These are phyloP conservation scores for Penicillium capsulatum DNA, from an alignment of 2,329 filamentous ascomycete species.

Conservation along the genomic window DNA sequence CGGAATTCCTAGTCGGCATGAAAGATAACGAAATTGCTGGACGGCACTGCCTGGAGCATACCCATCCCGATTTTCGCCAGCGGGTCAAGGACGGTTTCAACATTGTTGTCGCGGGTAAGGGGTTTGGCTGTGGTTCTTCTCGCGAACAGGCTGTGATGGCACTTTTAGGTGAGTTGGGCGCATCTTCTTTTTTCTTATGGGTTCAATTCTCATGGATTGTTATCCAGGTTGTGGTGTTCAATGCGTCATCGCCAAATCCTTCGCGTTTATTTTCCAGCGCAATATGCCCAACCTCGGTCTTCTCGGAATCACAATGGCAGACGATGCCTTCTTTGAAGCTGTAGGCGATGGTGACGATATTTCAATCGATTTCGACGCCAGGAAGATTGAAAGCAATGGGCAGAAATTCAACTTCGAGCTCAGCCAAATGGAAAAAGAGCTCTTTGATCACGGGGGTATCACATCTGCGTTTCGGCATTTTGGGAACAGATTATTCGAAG, in stretches of 20 bases:
- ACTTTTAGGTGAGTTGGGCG: constrained; percentile 27
- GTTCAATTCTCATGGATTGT: background rate
- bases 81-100: constrained; percentile 20
- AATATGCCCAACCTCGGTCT: constrained; percentile 48
- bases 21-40: constrained; percentile 9
- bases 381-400: constrained; percentile 20
- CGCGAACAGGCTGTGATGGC: constrained; percentile 43
- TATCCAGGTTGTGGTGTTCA: constrained; percentile 30
- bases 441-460: constrained; percentile 39
- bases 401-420: constrained; percentile 34
- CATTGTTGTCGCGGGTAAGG: constrained; percentile 33
- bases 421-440: constrained; percentile 39
- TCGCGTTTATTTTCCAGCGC: constrained; percentile 46
- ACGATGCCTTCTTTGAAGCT: constrained; percentile 39
- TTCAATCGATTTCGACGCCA: constrained; percentile 32
- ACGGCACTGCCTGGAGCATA: constrained; percentile 28
- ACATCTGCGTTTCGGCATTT: constrained; percentile 40
- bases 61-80: constrained; percentile 39
- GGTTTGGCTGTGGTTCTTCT: constrained; percentile 45
- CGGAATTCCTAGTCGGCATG: constrained; percentile 9
- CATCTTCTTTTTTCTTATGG: background rate
- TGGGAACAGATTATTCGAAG: constrained; percentile 35
- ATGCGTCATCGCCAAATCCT: constrained; percentile 43
- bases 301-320: constrained; percentile 40
- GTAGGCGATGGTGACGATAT: constrained; percentile 36